Evolutionary conservation across 2,329 filamentous ascomycete genomes (phyloP).

Genomic region (Fusarium denticulatum): DNA sequence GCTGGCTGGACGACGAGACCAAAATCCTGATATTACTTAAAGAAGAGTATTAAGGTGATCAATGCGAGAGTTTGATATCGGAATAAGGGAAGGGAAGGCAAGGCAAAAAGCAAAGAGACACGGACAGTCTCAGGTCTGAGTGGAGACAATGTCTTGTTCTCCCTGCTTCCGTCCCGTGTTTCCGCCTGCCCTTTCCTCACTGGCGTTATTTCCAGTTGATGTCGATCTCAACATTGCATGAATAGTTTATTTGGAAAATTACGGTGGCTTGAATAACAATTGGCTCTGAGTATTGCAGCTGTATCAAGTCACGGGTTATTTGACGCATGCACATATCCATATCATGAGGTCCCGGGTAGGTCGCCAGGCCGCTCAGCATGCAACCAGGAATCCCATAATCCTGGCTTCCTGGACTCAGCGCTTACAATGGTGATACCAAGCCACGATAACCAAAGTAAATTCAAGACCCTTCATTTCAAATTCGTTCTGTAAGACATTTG

Average conservation of each 20-base stretch:
- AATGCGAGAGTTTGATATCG: background rate
- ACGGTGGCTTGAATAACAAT: background rate
- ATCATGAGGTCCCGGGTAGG: background rate
- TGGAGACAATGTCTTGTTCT: conserved; percentile 19
- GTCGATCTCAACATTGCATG: background rate
- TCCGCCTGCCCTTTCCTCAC: background rate
- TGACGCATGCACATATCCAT: background rate
- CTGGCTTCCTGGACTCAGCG: background rate
- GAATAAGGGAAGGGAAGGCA: background rate
- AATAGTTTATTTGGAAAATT: background rate
- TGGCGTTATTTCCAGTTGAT: background rate
- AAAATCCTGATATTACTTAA: background rate
- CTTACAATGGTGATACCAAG: conserved; percentile 8
- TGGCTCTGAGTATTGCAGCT: background rate
- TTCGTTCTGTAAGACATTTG: background rate
- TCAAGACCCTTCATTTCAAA: conserved; percentile 4
- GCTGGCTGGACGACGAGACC: conserved; percentile 23
- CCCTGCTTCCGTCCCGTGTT: conserved; percentile 14
- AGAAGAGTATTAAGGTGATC: background rate
- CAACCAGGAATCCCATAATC: background rate
- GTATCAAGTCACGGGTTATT: background rate
- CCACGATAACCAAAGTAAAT: background rate
- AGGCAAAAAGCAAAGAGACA: background rate
- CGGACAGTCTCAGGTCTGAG: background rate
- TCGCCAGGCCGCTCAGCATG: too few relatives aligned